Conservation (phyloP, 257 asterid genomes). For the Capsicum baccatum region DNA sequence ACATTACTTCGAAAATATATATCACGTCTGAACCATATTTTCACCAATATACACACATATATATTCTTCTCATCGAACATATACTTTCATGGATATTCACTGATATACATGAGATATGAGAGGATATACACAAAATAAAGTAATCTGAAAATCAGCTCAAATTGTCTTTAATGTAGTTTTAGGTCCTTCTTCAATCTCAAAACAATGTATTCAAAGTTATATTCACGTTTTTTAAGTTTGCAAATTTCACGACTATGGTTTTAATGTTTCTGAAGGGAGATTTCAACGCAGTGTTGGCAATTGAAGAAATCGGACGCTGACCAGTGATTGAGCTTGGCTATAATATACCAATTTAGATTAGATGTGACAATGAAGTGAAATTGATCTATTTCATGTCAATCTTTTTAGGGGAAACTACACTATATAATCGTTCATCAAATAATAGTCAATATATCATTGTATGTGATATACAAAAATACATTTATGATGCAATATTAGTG, state of each 20-base stretch:
- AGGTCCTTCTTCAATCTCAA: not conserved
- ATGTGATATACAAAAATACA: too few species aligned
- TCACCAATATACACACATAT: not conserved
- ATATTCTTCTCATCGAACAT: not conserved
- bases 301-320: not conserved
- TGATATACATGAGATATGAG: not conserved
- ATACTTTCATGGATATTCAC: not conserved
- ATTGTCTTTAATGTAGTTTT: not conserved
- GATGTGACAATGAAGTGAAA: not conserved
- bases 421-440: too few species aligned
- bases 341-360: not conserved
- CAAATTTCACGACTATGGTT: not conserved
- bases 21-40: not conserved
- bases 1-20: not conserved
- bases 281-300: not conserved
- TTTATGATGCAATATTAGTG: too few species aligned
- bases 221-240: not conserved
- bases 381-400: too few species aligned
- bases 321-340: not conserved
- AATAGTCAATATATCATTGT: too few species aligned
- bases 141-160: not conserved
- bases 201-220: not conserved
- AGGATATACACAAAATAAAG: not conserved
- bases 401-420: too few species aligned
- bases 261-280: not conserved